Evolutionary conservation across 208 protist species (phyloP).

Genomic region (Crithidia expoeki): DNA sequence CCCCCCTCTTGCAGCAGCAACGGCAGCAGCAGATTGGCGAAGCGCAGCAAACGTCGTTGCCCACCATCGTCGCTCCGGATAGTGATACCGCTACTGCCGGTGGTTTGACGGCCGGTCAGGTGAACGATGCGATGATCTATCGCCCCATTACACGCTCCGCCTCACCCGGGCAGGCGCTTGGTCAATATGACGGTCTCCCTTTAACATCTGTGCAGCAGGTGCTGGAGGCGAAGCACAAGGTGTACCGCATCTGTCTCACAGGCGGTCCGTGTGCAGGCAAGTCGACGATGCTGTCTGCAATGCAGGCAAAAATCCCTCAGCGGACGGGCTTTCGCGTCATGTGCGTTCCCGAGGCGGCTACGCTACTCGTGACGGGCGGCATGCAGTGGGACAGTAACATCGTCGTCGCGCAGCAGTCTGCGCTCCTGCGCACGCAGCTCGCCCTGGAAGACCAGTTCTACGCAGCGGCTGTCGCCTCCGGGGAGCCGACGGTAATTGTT

Average conservation of each 20-base stretch:
- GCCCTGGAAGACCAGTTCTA: slow-evolving; percentile 83
- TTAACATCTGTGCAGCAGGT: slow-evolving; percentile 52
- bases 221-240: slow-evolving; percentile 50
- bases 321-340: slow-evolving; percentile 75
- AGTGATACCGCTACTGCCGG: background rate
- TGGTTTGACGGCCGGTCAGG: background rate
- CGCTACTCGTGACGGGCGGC: slow-evolving; percentile 73
- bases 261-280: slow-evolving; percentile 87
- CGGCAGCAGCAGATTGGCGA: background rate
- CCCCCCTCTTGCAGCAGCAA: background rate
- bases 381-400: slow-evolving; percentile 62
- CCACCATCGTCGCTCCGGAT: background rate
- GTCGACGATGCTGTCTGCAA: slow-evolving; percentile 68
- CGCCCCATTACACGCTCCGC: slow-evolving; percentile 50
- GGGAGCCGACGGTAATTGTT: slow-evolving; percentile 58
- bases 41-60: background rate
- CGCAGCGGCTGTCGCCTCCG: slow-evolving; percentile 51
- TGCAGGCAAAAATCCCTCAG: slow-evolving; percentile 65
- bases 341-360: slow-evolving; percentile 84
- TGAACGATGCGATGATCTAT: slow-evolving; percentile 16
- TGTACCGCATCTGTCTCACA: slow-evolving; percentile 78
- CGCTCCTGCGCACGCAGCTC: slow-evolving; percentile 70
- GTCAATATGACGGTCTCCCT: slow-evolving; percentile 48
- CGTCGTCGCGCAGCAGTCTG: slow-evolving; percentile 62
- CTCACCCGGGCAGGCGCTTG: slow-evolving; percentile 56